Evolutionary conservation across 2,329 filamentous ascomycete species (phyloP).

Genomic region (Penicillium sp.): DNA sequence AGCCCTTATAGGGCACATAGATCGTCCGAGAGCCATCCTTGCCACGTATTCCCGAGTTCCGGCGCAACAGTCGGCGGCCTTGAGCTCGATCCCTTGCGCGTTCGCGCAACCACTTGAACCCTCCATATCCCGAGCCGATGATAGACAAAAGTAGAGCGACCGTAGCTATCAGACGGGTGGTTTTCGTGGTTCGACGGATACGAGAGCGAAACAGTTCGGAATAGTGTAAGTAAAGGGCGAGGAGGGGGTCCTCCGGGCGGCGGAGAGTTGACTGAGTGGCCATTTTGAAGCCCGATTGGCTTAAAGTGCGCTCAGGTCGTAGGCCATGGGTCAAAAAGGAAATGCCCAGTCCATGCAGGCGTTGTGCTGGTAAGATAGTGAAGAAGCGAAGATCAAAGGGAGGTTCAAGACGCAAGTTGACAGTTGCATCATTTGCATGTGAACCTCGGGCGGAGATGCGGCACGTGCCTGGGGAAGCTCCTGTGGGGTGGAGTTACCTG

Average conservation of each 20-base stretch:
- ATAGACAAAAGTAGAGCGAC: conserved; percentile 76
- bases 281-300: conserved; percentile 54
- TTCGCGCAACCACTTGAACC: conserved; percentile 73
- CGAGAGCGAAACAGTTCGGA: conserved; percentile 49
- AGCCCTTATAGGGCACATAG: conserved; percentile 86
- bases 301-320: neutral
- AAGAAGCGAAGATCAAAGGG: neutral
- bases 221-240: conserved; percentile 58
- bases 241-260: conserved; percentile 65
- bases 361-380: neutral
- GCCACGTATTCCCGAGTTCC: conserved; percentile 88
- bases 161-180: conserved; percentile 72
- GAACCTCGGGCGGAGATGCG: conserved; percentile 24
- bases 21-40: conserved; percentile 95
- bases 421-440: conserved; percentile 28
- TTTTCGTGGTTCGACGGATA: conserved; percentile 66
- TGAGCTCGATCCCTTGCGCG: conserved; percentile 77
- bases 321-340: conserved; percentile 12
- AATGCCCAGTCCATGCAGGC: neutral
- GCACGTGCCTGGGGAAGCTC: conserved; percentile 22
- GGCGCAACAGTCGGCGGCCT: conserved; percentile 76
- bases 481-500: neutral
- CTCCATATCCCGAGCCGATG: conserved; percentile 74
- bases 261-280: conserved; percentile 83
- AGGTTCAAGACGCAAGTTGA: neutral